phyloP scores from a whole-genome alignment of 805 yeast genomes.

The Nakazawaea pomicola region DNA sequence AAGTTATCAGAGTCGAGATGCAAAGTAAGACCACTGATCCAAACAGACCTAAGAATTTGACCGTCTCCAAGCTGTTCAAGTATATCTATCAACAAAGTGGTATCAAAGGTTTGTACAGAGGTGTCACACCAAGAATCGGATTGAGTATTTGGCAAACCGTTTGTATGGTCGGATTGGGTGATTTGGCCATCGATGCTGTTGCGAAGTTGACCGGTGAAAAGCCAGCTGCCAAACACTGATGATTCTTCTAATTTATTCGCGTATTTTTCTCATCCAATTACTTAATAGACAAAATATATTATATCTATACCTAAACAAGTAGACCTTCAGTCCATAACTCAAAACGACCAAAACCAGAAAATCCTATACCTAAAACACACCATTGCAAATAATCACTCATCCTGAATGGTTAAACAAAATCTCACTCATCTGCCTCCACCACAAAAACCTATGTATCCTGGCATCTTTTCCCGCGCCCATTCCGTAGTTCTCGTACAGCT shows the following conservation, averaged over 20 bases:
- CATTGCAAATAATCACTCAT: not conserved
- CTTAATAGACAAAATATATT: too few relatives aligned
- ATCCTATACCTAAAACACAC: not conserved
- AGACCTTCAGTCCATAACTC: too few relatives aligned
- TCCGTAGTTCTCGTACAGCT: constrained; percentile 47
- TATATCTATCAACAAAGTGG: constrained; percentile 85
- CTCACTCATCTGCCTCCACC: constrained; percentile 39
- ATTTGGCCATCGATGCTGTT: constrained; percentile 74
- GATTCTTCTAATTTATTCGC: not conserved
- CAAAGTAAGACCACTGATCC: constrained; percentile 93
- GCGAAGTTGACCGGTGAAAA: constrained; percentile 56
- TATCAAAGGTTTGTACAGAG: constrained; percentile 85
- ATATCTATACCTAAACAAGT: too few relatives aligned
- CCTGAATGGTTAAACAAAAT: constrained; percentile 15
- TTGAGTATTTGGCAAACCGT: constrained; percentile 98
- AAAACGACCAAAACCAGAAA: too few relatives aligned
- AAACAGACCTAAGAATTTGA: constrained; percentile 88
- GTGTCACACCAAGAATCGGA: constrained; percentile 96
- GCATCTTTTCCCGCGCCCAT: constrained; percentile 43
- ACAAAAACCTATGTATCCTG: constrained; percentile 51
- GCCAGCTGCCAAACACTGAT: constrained; percentile 34
- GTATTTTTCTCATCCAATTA: too few relatives aligned
- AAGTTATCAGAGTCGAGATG: constrained; percentile 97
- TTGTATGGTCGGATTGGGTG: constrained; percentile 98
- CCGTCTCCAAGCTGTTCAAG: constrained; percentile 68